Conservation (phyloP, 2,329 filamentous ascomycete genomes). For the Truncatella angustata region DNA sequence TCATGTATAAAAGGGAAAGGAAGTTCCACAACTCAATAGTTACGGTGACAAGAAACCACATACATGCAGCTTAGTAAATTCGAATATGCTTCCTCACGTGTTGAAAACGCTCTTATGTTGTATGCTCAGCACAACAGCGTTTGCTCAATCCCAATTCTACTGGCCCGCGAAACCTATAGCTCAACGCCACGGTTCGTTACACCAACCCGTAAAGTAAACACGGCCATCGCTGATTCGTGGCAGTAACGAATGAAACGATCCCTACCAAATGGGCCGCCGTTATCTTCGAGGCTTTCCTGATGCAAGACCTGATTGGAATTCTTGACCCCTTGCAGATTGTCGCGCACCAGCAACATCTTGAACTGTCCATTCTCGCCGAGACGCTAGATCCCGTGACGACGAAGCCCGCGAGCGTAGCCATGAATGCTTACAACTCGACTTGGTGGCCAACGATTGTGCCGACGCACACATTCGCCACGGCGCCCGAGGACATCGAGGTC, state of each 20-base stretch:
- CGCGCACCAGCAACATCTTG: background rate
- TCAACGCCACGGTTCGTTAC: background rate
- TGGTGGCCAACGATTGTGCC: no score
- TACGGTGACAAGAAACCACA: no score
- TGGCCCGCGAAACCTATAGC: background rate
- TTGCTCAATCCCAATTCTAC: background rate
- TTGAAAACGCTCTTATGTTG: background rate
- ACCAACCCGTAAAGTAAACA: no score
- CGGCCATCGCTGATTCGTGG: no score
- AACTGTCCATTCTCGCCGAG: slow-evolving; percentile 13
- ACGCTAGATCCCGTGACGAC: slow-evolving; percentile 14
- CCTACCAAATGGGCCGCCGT: slow-evolving; percentile 13
- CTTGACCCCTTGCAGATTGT: slow-evolving; percentile 13
- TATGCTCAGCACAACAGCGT: background rate
- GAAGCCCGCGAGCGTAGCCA: background rate
- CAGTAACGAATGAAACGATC: slow-evolving; percentile 10
- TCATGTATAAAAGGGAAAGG: no score
- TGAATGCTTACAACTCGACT: background rate
- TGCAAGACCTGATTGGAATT: slow-evolving; percentile 14
- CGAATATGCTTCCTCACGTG: background rate
- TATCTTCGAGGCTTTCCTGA: slow-evolving; percentile 11
- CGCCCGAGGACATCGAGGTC: no score
- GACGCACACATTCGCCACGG: no score
- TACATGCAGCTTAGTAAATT: no score
- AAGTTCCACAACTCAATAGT: no score